A percentile compares a stretch with the other conserved stretches of the same genome.
phyloP scores from a whole-genome alignment of 257 asterid genomes.

The Lycium ferocissimum region DNA sequence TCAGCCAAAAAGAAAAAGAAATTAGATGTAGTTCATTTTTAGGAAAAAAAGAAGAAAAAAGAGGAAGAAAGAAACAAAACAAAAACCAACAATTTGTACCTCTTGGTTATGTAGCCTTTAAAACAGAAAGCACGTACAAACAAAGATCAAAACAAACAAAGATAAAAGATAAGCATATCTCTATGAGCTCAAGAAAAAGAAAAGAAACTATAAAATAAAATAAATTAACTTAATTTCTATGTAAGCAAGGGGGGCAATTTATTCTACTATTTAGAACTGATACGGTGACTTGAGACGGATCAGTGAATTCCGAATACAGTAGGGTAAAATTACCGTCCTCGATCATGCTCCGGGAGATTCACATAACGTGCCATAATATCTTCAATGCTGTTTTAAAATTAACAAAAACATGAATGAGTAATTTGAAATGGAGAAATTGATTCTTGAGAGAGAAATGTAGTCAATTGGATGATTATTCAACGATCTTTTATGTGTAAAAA shows the following conservation, averaged over 20 bases:
- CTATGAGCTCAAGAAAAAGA: neutral
- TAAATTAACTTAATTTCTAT: neutral
- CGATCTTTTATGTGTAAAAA: no score
- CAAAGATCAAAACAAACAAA: constrained; percentile 24
- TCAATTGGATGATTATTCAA: no score
- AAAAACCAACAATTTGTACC: constrained; percentile 50
- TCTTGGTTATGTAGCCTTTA: constrained; percentile 88
- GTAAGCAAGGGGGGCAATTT: neutral
- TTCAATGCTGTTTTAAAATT: constrained; percentile 57
- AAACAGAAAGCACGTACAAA: constrained; percentile 44
- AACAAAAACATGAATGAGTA: neutral
- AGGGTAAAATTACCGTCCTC: constrained; percentile 63
- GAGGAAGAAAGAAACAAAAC: neutral
- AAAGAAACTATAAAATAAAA: neutral
- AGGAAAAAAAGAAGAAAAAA: neutral
- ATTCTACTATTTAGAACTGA: neutral
- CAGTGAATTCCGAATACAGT: neutral
- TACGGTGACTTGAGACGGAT: neutral
- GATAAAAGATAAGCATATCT: neutral
- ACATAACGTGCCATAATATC: constrained; percentile 73
- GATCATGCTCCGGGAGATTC: constrained; percentile 86
- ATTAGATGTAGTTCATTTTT: neutral
- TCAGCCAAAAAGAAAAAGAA: neutral
- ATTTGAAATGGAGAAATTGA: neutral
- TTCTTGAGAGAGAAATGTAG: no score